Conservation (phyloP, 352 stramenopile species). For the Phytopythium aichiense region DNA sequence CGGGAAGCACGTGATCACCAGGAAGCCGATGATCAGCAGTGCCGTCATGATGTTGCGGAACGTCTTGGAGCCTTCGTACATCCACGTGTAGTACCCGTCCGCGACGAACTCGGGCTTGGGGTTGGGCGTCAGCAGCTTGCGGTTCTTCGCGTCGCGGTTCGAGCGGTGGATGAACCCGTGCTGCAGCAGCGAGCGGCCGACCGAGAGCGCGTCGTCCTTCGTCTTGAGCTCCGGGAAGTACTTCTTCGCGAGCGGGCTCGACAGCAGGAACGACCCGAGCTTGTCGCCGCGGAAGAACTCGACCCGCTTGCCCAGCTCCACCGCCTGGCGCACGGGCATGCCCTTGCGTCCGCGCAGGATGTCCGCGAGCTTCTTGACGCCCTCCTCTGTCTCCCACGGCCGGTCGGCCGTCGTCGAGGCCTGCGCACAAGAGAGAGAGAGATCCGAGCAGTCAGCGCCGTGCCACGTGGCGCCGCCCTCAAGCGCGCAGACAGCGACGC, state of each 20-base stretch:
- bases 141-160: conserved; percentile 82
- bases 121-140: conserved; percentile 79
- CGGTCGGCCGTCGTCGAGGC: conserved; percentile 32
- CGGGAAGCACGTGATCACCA: conserved; percentile 97
- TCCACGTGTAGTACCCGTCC: conserved; percentile 98
- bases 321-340: conserved; percentile 85
- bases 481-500: neutral
- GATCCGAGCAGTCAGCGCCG: neutral
- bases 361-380: conserved; percentile 79
- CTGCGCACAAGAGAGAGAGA: neutral
- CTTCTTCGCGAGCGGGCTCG: conserved; percentile 72
- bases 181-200: conserved; percentile 71
- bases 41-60: conserved; percentile 97
- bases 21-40: conserved; percentile 96
- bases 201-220: conserved; percentile 72
- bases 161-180: conserved; percentile 87
- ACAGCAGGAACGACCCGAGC: conserved; percentile 71
- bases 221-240: conserved; percentile 78
- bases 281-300: conserved; percentile 92
- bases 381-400: conserved; percentile 73
- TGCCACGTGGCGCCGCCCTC: neutral
- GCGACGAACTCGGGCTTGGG: conserved; percentile 92
- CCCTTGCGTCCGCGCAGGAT: conserved; percentile 80
- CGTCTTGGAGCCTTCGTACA: conserved; percentile 98
- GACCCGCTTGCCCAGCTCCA: conserved; percentile 89